Conservation (phyloP, 2,329 filamentous ascomycete genomes). For the Sporothrix variecibatus region DNA sequence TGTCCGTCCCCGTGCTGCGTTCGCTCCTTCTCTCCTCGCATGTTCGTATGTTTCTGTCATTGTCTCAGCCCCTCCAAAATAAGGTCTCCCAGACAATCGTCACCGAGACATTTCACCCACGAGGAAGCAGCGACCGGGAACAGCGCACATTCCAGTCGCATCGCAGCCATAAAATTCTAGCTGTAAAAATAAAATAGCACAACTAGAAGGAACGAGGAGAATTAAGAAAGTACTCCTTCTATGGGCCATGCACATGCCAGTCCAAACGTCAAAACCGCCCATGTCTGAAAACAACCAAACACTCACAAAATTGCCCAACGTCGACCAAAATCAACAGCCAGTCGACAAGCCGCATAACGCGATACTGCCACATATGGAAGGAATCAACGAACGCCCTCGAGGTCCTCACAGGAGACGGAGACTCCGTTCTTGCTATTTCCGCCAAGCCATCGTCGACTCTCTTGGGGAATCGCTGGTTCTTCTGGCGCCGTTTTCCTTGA, state of each 20-base stretch:
- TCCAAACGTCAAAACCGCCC: neutral
- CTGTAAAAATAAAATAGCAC: neutral
- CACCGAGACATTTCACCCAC: slow-evolving; percentile 14
- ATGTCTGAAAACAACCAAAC: slow-evolving; percentile 7
- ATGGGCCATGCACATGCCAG: slow-evolving; percentile 8
- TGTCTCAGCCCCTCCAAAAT: slow-evolving; percentile 11
- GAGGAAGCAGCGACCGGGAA: slow-evolving; percentile 13
- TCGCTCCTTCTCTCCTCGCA: neutral
- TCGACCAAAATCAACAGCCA: neutral
- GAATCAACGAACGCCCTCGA: neutral
- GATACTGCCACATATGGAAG: neutral
- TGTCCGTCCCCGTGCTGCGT: neutral
- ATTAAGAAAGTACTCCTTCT: neutral
- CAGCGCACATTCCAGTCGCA: neutral
- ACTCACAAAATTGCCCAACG: neutral
- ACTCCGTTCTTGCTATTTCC: neutral
- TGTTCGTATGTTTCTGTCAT: slow-evolving; percentile 11
- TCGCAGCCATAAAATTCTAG: neutral
- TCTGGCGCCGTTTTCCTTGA: slow-evolving; percentile 14
- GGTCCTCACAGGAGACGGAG: neutral
- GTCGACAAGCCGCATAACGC: no score
- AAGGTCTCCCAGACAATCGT: neutral
- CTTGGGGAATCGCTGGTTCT: neutral
- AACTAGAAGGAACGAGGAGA: neutral
- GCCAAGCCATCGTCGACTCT: neutral